A percentile compares a stretch with the other conserved stretches of the same genome.
These are phyloP conservation scores for Cladophialophora immunda DNA, from an alignment of 2,329 filamentous ascomycete genomes.

Conservation along the genomic window DNA sequence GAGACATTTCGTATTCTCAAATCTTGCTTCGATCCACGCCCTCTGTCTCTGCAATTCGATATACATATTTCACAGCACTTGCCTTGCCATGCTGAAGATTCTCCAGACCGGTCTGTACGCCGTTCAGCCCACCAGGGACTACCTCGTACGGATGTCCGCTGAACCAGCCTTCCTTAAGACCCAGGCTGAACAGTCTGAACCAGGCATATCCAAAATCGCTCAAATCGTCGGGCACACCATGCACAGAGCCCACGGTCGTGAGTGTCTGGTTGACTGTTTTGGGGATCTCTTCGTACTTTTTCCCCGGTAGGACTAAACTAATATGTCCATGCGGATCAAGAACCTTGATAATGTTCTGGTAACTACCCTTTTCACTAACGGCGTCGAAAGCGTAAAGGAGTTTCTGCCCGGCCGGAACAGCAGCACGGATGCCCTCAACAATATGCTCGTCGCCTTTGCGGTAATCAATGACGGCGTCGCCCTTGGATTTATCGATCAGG, in stretches of 20 bases:
- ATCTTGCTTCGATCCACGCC: constrained; percentile 31
- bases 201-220: constrained; percentile 57
- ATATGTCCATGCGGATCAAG: constrained; percentile 45
- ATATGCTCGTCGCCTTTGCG: constrained; percentile 64
- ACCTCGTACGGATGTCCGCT: constrained; percentile 61
- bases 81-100: constrained; percentile 68
- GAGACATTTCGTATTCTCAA: background rate
- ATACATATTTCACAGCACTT: constrained; percentile 71
- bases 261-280: constrained; percentile 30
- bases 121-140: constrained; percentile 61
- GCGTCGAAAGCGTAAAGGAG: constrained; percentile 66
- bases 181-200: constrained; percentile 56
- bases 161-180: constrained; percentile 60
- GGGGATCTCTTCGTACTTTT: constrained; percentile 34
- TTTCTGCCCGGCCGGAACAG: constrained; percentile 51
- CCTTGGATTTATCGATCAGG: constrained; percentile 61
- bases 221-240: constrained; percentile 34
- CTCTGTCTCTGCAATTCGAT: constrained; percentile 61
- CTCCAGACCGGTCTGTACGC: constrained; percentile 62
- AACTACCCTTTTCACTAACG: constrained; percentile 62
- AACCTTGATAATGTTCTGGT: constrained; percentile 56
- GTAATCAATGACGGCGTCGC: constrained; percentile 69
- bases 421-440: constrained; percentile 55
- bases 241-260: constrained; percentile 37
- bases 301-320: constrained; percentile 34